These are phyloP conservation scores for Leersia perrieri DNA, from an alignment of 176 grass and related monocot genomes.

Conservation along the genomic window DNA sequence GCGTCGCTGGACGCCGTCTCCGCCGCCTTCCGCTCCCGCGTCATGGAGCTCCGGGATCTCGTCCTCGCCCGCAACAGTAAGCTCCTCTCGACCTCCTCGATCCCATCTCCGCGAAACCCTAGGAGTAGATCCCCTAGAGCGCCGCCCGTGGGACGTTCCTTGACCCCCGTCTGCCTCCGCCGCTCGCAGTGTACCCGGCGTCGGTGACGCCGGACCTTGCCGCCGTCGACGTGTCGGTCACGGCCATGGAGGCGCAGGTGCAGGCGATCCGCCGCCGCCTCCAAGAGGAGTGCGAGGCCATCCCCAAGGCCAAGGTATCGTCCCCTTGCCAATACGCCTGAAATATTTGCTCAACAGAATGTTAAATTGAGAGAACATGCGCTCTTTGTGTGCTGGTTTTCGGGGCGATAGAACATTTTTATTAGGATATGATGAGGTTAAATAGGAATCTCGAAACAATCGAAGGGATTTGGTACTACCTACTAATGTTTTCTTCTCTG, in stretches of 20 bases:
- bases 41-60: conserved; percentile 74
- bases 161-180: neutral
- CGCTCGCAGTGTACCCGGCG: conserved; percentile 58
- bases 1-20: conserved; percentile 58
- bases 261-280: conserved; percentile 55
- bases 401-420: neutral
- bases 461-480: neutral
- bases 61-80: conserved; percentile 92
- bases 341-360: neutral
- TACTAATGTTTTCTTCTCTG: neutral
- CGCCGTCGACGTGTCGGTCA: conserved; percentile 59
- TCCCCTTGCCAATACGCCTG: neutral
- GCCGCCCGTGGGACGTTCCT: neutral
- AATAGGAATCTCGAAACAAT: neutral
- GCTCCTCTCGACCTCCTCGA: neutral
- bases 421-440: neutral
- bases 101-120: conserved; percentile 19
- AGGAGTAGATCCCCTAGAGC: neutral
- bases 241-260: conserved; percentile 78
- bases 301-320: conserved; percentile 90
- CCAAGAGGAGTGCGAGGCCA: conserved; percentile 75
- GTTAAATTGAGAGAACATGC: neutral
- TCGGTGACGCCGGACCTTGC: conserved; percentile 60
- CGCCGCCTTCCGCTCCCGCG: conserved; percentile 57
- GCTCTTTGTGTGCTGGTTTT: neutral